Evolutionary conservation across 2,329 filamentous ascomycete genomes (phyloP), one percentile per base, ranked within the genome.

Genomic region (Penicillium brevicompactum): DNA sequence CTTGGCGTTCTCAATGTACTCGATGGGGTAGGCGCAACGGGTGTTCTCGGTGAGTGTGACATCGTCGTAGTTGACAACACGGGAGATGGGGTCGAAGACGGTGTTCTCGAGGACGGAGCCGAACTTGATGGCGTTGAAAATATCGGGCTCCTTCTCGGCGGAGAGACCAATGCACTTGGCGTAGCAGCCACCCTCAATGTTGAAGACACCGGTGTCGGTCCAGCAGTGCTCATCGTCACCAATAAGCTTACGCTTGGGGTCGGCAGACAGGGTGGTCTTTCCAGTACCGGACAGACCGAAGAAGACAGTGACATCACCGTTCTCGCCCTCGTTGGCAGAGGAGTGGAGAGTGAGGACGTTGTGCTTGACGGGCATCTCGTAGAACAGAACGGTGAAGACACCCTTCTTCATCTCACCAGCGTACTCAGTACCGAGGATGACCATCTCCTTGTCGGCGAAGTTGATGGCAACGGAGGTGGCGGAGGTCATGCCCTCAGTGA

Each of bases 171-270:
- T 93, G 78, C 89, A 93, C 88, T 99, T 99, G 78, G 94, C 94
- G 80, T 99, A 99, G 86, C 94, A 99, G 64, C 94, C 94, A 70
- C 94, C 94, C 81, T 99, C 94, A 56, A 99, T 99, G 86, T 99
- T 99, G 89, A 99, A 99, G 74, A 99, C 87, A 76, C 94, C 94
- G 55, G 79, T 86, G 75, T 99, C 94, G 68, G 88, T 92, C 94
- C 94, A 99, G 89, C 94, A 97, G 86, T 99, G 94, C 88, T 99
- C 94, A 74, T 99, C 94, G 70, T 99, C 94, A 74, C 94, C 94
- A 69, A 99, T 99, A 71, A 99, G 81, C 63, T 90, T 87, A 74
- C 94, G 92, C 84, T 97, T 95, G 69, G 92, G 92, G 78, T 99
- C 94, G 57, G 94, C 94, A 60, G 94, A 97, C 59, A 99, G 84